These are phyloP conservation scores for Diaporthe ampelina DNA, from an alignment of 2,329 filamentous ascomycete genomes.

Conservation along the genomic window DNA sequence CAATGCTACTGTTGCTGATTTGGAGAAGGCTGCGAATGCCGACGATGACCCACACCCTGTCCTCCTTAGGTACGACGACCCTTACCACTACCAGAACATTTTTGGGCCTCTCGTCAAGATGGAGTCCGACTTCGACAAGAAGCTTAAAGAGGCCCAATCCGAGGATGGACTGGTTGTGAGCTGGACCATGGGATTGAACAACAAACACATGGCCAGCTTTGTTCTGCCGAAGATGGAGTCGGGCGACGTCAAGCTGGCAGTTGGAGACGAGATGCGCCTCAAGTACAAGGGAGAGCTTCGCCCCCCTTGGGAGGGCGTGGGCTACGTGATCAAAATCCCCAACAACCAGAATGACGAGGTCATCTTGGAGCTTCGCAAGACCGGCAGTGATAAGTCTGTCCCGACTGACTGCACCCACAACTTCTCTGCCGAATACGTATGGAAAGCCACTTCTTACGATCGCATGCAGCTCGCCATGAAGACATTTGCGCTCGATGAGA, in stretches of 20 bases:
- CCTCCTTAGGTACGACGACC: conserved; percentile 93
- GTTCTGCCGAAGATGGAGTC: conserved; percentile 97
- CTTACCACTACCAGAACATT: conserved; percentile 98
- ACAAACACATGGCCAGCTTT: conserved; percentile 96
- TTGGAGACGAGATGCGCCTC: conserved; percentile 98
- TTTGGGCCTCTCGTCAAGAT: conserved; percentile 99
- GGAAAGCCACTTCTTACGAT: conserved; percentile 99
- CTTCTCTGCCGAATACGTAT: conserved; percentile 98
- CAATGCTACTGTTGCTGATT: conserved; percentile 86
- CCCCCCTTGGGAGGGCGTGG: conserved; percentile 94
- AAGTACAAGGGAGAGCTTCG: conserved; percentile 96
- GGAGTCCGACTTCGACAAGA: conserved; percentile 98
- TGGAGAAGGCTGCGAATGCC: conserved; percentile 91
- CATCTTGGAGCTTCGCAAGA: conserved; percentile 92
- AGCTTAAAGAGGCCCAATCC: conserved; percentile 97
- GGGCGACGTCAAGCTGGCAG: conserved; percentile 96
- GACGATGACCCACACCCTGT: conserved; percentile 97
- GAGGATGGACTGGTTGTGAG: conserved; percentile 95
- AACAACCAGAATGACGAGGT: conserved; percentile 99
- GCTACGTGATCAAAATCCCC: conserved; percentile 99
- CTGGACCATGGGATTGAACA: conserved; percentile 96
- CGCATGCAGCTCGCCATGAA: conserved; percentile 99
- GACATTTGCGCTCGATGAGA: conserved; percentile 96
- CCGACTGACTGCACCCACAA: conserved; percentile 97
- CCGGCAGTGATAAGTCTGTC: conserved; percentile 95